Evolutionary conservation across 2,329 filamentous ascomycete genomes (phyloP).

Genomic region (Xylariaceae sp.): DNA sequence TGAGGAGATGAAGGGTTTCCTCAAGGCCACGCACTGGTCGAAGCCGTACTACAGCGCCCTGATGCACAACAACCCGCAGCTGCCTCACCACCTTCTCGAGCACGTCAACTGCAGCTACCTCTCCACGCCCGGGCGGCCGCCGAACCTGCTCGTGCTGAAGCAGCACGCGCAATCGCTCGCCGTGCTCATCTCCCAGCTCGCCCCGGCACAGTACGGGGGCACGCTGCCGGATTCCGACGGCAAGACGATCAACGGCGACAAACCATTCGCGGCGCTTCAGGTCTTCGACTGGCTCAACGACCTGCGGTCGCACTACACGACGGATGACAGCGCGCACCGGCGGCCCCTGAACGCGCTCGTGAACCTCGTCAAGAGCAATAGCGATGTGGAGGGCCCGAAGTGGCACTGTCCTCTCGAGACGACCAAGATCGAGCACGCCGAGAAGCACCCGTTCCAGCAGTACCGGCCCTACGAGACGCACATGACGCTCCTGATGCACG

Average conservation of each 20-base stretch:
- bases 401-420: constrained; percentile 43
- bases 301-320: constrained; percentile 43
- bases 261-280: constrained; percentile 37
- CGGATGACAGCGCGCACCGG: constrained; percentile 42
- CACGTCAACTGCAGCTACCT: constrained; percentile 55
- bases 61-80: constrained; percentile 30
- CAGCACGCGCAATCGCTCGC: constrained; percentile 54
- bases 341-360: constrained; percentile 40
- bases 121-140: constrained; percentile 45
- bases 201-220: constrained; percentile 32
- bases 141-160: constrained; percentile 53
- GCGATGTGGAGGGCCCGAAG: constrained; percentile 36
- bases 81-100: constrained; percentile 32
- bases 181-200: constrained; percentile 45
- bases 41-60: constrained; percentile 38
- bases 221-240: constrained; percentile 27
- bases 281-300: constrained; percentile 55
- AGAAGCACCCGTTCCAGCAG: constrained; percentile 15
- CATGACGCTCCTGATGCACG: constrained; percentile 48
- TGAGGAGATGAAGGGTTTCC: constrained; percentile 31
- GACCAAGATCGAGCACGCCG: constrained; percentile 18
- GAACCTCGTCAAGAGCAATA: constrained; percentile 41
- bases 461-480: constrained; percentile 41
- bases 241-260: constrained; percentile 12
- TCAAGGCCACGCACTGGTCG: constrained; percentile 36